These are phyloP conservation scores for Ambrosia artemisiifolia DNA, from an alignment of 129 eudicot genomes.

Conservation along the genomic window DNA sequence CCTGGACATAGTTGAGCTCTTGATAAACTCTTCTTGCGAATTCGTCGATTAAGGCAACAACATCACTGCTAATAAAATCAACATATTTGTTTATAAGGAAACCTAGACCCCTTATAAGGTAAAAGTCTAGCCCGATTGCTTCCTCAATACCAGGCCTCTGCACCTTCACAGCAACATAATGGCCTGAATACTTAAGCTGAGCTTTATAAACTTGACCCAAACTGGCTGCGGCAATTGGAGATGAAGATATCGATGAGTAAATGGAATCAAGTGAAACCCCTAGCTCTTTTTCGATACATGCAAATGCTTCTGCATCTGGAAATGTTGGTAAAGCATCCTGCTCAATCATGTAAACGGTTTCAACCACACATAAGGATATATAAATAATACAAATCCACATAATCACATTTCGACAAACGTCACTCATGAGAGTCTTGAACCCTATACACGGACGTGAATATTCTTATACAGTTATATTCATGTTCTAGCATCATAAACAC, in stretches of 20 bases:
- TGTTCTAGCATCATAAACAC: background rate
- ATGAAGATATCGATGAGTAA: conserved; percentile 74
- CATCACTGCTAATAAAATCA: conserved; percentile 75
- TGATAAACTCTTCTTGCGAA: conserved; percentile 96
- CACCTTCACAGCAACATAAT: conserved; percentile 94
- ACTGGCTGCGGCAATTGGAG: conserved; percentile 99
- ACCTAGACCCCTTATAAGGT: conserved; percentile 82
- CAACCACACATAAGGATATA: background rate
- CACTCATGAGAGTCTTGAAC: background rate
- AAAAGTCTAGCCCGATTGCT: conserved; percentile 83
- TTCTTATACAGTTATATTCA: background rate
- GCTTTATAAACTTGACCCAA: conserved; percentile 98
- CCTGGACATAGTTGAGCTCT: conserved; percentile 99
- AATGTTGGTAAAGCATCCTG: conserved; percentile 97
- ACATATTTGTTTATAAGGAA: conserved; percentile 71
- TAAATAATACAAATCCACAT: background rate
- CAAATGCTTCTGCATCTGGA: conserved; percentile 88
- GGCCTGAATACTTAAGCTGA: conserved; percentile 69
- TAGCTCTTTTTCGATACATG: conserved; percentile 86
- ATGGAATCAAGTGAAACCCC: conserved; percentile 76
- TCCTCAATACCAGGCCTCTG: conserved; percentile 98
- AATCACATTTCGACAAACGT: background rate
- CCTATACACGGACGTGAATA: background rate
- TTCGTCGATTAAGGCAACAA: conserved; percentile 90
- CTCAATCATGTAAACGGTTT: conserved; percentile 16